Evolutionary conservation across 805 yeast genomes (phyloP).

Genomic region (Jamesozyma spencerorum): DNA sequence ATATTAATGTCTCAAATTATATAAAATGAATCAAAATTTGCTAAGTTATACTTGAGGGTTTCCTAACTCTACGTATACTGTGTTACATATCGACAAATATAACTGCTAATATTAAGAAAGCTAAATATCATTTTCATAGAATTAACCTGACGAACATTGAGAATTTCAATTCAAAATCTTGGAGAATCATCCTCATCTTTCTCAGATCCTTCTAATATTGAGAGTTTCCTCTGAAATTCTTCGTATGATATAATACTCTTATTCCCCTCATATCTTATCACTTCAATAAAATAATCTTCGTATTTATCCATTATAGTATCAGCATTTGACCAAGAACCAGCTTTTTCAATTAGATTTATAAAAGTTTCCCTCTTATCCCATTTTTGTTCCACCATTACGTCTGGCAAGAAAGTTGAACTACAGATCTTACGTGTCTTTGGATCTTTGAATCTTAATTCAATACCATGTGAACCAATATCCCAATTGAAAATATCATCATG

Average conservation of each 20-base stretch:
- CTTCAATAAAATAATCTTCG: conserved; percentile 29
- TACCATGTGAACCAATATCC: conserved; percentile 78
- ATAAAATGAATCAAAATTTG: too few relatives aligned
- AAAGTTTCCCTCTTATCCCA: conserved; percentile 67
- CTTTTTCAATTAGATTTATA: conserved; percentile 60
- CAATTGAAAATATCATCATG: conserved; percentile 63
- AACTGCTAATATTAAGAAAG: too few relatives aligned
- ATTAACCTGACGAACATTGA: too few relatives aligned
- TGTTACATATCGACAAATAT: too few relatives aligned
- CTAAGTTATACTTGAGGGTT: too few relatives aligned
- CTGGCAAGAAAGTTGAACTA: conserved; percentile 83
- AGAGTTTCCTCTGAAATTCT: conserved; percentile 29
- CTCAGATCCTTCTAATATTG: conserved; percentile 32
- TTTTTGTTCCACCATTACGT: conserved; percentile 78
- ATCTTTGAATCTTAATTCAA: conserved; percentile 45
- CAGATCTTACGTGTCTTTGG: conserved; percentile 30
- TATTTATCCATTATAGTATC: conserved; percentile 28
- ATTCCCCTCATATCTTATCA: conserved; percentile 49
- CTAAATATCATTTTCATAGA: too few relatives aligned
- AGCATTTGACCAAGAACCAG: conserved; percentile 37
- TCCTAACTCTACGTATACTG: too few relatives aligned
- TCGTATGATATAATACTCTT: conserved; percentile 36
- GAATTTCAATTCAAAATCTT: too few relatives aligned
- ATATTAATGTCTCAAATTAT: too few relatives aligned
- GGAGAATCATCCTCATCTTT: too few relatives aligned